Percentiles rank a stretch among this genome's conserved stretches.
phyloP scores from a whole-genome alignment of 2,329 filamentous ascomycete genomes.

The Cladophialophora immunda region DNA sequence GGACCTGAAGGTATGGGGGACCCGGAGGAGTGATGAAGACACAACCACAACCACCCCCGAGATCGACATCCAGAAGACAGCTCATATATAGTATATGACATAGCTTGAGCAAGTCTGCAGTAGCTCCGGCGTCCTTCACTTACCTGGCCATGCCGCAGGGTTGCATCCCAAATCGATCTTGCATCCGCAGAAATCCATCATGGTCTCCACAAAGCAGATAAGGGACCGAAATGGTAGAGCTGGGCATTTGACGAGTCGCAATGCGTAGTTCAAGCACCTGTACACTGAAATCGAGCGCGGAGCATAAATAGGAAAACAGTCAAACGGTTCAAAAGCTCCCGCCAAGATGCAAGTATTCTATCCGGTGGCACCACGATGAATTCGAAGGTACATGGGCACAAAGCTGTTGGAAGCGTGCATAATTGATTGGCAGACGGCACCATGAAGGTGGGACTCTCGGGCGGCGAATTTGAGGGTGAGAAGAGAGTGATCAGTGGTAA shows the following conservation, averaged over 20 bases:
- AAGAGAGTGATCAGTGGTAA: not conserved
- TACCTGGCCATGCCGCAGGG: not conserved
- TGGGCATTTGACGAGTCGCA: slow-evolving; percentile 30
- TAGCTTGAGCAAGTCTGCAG: slow-evolving; percentile 8
- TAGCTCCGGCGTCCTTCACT: slow-evolving; percentile 12
- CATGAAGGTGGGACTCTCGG: not conserved
- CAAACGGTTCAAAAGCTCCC: not conserved
- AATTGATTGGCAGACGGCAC: slow-evolving; percentile 16
- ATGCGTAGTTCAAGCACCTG: slow-evolving; percentile 27
- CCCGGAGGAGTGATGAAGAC: not conserved
- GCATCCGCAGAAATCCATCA: slow-evolving; percentile 14
- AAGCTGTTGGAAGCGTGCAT: slow-evolving; percentile 10
- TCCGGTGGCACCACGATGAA: slow-evolving; percentile 6
- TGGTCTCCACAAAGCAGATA: slow-evolving; percentile 12
- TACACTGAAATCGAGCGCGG: not conserved
- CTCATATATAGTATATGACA: slow-evolving; percentile 11
- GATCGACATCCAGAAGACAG: not conserved
- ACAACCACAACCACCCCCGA: not conserved
- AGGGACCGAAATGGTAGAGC: not conserved
- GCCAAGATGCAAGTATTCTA: not conserved
- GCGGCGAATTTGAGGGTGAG: not conserved
- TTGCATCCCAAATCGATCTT: not conserved
- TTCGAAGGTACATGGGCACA: not conserved
- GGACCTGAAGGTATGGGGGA: not conserved
- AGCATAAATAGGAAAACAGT: slow-evolving; percentile 10